phyloP scores from a whole-genome alignment of 2,329 filamentous ascomycete genomes.

The Botryosphaeria dothidea region DNA sequence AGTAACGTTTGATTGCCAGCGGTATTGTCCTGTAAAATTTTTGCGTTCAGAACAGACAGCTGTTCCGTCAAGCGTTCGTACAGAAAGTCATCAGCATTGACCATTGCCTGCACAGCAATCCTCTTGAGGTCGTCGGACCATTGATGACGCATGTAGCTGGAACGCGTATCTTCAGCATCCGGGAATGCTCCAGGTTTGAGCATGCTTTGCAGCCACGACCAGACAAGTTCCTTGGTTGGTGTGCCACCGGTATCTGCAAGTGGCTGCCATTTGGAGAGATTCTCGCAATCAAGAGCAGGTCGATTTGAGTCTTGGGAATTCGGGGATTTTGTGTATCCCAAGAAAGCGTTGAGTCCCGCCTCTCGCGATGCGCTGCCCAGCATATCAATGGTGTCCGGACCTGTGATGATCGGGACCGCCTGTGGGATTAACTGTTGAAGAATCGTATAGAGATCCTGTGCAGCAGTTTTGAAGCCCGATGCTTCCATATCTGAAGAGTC shows the following conservation, averaged over 20 bases:
- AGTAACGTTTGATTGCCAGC: slow-evolving; percentile 25
- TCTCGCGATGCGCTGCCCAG: slow-evolving; percentile 51
- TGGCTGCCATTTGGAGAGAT: slow-evolving; percentile 36
- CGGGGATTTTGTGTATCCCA: slow-evolving; percentile 56
- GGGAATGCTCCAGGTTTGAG: slow-evolving; percentile 44
- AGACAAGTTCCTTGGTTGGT: slow-evolving; percentile 51
- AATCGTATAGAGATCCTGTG: slow-evolving; percentile 44
- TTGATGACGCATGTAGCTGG: slow-evolving; percentile 54
- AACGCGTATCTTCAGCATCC: slow-evolving; percentile 28
- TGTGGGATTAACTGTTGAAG: slow-evolving; percentile 38
- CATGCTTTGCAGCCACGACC: slow-evolving; percentile 55
- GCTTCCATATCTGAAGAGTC: background rate
- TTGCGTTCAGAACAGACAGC: slow-evolving; percentile 30
- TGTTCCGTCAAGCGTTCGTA: slow-evolving; percentile 43
- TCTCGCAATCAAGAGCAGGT: slow-evolving; percentile 40
- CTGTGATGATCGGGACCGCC: slow-evolving; percentile 50
- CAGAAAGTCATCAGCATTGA: slow-evolving; percentile 56
- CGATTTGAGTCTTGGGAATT: slow-evolving; percentile 42
- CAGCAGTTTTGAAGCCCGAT: slow-evolving; percentile 28
- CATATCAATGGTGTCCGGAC: slow-evolving; percentile 51
- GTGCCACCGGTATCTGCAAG: background rate
- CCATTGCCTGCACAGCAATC: slow-evolving; percentile 53
- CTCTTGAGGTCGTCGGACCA: slow-evolving; percentile 61
- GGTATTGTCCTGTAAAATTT: slow-evolving; percentile 28
- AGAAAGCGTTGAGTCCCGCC: slow-evolving; percentile 55